Base-by-base conservation (phyloP, 2,329 filamentous ascomycete species). In the Hypoxylon rubiginosum region DNA sequence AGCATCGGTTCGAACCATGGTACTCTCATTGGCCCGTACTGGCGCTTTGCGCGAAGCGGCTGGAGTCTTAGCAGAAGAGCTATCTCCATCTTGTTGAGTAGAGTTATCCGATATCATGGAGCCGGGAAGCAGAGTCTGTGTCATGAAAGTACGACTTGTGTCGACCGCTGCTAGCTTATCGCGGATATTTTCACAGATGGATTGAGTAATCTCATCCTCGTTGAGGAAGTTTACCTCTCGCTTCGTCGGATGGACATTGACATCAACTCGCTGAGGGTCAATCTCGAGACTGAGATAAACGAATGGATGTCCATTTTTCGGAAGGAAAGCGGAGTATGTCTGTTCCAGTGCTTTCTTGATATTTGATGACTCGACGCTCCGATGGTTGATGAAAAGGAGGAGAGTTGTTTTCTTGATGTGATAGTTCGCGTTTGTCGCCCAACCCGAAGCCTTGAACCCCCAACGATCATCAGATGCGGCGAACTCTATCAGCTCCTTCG, bases 231-330 rank as follows among this genome's bases (percentile, higher is more conserved):
- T 96, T 19, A 99, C 96, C 76, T 99, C 95, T 54, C 93, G 87
- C 79, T 99, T 99, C 0, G 96, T 99, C 0, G 96, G 96, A 78
- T 99, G 96, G 0, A 99, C 92, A 72, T 99, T 99, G 75, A 99
- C 97, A 78, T 99, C 96, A 3, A 99, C 93, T 57, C 95, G 86
- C 26, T 91, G 89, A 1, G 96, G 95, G 72, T 98, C 94, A 62
- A 99, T 97, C 64, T 97, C 92, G 2, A 99, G 85, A 75, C 91
- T 96, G 26, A 99, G 84, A 75, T 99, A 99, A 62, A 95, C 84
- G 77, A 98, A 99, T 0, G 96, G 96, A 75, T 97, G 96, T 1
- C 94, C 93, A 34, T 92, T 93, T 79, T 98, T 99, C 0, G 96
- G 96, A 3, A 99, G 82, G 69, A 97, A 98, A 1, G 87, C 83